Base-by-base conservation (phyloP, 208 protist species). In the Leishmania tropica region DNA sequence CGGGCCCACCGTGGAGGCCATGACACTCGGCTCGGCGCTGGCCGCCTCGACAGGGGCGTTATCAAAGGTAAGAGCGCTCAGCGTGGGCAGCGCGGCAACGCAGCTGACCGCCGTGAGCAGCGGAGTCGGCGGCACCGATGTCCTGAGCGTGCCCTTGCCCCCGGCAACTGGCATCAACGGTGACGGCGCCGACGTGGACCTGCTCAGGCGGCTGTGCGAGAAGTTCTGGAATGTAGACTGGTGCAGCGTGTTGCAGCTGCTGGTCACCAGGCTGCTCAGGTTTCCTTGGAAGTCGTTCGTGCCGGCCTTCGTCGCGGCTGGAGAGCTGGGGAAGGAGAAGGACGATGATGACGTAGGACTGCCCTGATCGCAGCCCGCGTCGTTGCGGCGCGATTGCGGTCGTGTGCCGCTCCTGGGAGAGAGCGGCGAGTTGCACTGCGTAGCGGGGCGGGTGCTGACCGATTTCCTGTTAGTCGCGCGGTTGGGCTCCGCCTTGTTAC, bases 391-490 rank as follows among this genome's bases (percentile, higher is more conserved):
- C 17, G 45, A 77, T 62, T 80, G 67, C 15, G 45, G 53, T 45
- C 19, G 21, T 45, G 68, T 77, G 15, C 65, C 15, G 2, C 51
- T 11, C 10, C 76, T 60, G 1, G 82, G 31, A 21, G 77, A 71
- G 19, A 76, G 48, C 15, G 73, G 78, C 4, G 78, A 67, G 79
- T 67, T 40, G 68, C 71, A 67, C 48, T 21, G 56, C 24, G 70
- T 78, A 48, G 31, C 76, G 31, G 82, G 82, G 48, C 62, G 71
- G 2, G 73, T 79, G 47, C 51, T 56, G 17, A 2, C 31, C 51
- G 7, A 54, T 11, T 28, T 21, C 31, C 5, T 45, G 40, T 45
- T 74, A 35, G 28, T 13, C 5, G 28, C 42, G 45, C 42, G 40
- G 1, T 74, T n/a, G 70, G 42, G 45, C 11, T 21, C 2, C 8